Evolutionary conservation across 805 yeast genomes (phyloP).

Genomic region (Cyberlindnera japonica): DNA sequence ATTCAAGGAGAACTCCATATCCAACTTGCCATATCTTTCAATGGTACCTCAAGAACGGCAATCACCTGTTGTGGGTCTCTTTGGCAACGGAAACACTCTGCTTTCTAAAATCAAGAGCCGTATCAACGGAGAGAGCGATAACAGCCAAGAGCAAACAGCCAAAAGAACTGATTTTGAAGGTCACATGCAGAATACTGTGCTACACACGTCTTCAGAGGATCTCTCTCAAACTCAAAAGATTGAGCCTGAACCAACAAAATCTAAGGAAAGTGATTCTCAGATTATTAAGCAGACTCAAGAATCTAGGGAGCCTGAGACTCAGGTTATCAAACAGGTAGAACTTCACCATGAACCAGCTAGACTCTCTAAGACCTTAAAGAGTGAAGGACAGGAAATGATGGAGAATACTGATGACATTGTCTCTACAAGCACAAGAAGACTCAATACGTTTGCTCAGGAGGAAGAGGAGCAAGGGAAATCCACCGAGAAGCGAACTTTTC

Average conservation of each 20-base stretch:
- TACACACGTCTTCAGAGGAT: background rate
- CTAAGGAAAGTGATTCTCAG: no score
- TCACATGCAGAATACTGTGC: background rate
- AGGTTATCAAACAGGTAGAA: no score
- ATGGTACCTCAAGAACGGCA: no score
- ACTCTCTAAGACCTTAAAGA: no score
- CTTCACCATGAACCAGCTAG: no score
- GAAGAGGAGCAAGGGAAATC: conserved; percentile 5
- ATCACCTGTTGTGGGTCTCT: conserved; percentile 3
- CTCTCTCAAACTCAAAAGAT: background rate
- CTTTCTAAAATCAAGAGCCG: conserved; percentile 18
- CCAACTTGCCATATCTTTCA: no score
- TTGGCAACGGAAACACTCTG: conserved; percentile 8
- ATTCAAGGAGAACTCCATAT: background rate
- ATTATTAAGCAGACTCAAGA: no score
- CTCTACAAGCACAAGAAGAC: background rate
- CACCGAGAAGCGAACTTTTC: no score
- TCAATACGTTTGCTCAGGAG: conserved; percentile 1
- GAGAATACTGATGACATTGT: conserved; percentile 1
- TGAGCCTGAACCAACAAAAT: background rate
- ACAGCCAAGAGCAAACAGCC: conserved; percentile 3
- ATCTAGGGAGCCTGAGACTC: no score
- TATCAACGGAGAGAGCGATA: conserved; percentile 15
- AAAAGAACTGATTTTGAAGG: background rate
- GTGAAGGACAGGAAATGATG: no score